Evolutionary conservation across 1,139 yeast species (phyloP).

Genomic region (Saccharomyces hybrid): DNA sequence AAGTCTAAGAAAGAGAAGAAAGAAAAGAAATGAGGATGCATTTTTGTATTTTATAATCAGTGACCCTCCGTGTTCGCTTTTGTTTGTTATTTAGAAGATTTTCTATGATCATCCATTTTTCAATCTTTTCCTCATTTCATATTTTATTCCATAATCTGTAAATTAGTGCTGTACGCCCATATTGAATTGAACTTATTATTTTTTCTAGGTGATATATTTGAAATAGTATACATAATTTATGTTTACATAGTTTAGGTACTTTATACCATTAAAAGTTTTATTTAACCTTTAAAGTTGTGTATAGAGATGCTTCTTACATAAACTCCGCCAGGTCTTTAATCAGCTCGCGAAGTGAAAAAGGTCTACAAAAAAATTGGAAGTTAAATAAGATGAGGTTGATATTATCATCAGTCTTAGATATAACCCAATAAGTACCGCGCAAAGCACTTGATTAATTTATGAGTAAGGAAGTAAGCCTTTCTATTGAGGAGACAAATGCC

Average conservation of each 20-base stretch:
- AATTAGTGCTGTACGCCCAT: constrained; percentile 10
- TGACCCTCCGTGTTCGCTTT: constrained; percentile 2
- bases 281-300: background rate
- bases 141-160: constrained; percentile 12
- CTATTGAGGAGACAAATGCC: constrained; percentile 48
- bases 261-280: background rate
- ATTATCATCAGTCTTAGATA: too few relatives aligned
- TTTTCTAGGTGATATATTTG: background rate
- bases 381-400: background rate
- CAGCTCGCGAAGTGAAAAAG: background rate
- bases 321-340: background rate
- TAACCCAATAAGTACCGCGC: too few relatives aligned
- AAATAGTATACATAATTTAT: background rate
- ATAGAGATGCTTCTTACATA: background rate
- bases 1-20: constrained; percentile 32
- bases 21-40: constrained; percentile 9
- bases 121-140: background rate
- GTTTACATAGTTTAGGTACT: background rate
- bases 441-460: constrained; percentile 4
- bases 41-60: background rate
- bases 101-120: background rate
- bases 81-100: background rate
- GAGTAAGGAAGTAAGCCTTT: constrained; percentile 32
- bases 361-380: background rate
- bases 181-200: background rate